Evolutionary conservation across 148 eudicot species (phyloP).

Genomic region (Linanthus parryae): DNA sequence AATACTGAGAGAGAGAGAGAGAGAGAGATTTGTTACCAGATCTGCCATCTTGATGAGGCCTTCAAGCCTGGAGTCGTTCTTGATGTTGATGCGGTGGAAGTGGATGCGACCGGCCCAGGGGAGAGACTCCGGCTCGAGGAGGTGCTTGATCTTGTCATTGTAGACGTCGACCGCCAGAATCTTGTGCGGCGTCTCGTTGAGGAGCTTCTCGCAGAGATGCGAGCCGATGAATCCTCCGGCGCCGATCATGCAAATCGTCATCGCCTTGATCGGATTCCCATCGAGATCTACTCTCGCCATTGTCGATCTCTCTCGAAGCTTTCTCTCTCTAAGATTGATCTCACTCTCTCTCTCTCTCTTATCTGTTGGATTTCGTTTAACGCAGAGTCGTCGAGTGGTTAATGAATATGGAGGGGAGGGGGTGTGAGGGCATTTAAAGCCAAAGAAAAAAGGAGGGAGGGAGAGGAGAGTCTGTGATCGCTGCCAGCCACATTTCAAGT

Average conservation of each 20-base stretch:
- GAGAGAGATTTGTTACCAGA: constrained; percentile 41
- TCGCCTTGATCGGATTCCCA: constrained; percentile 58
- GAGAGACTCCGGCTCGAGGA: constrained; percentile 53
- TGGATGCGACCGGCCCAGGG: constrained; percentile 71
- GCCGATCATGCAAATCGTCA: constrained; percentile 94
- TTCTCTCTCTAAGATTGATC: constrained; percentile 1
- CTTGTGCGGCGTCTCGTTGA: constrained; percentile 82
- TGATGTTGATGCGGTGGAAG: constrained; percentile 86
- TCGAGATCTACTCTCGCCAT: constrained; percentile 85
- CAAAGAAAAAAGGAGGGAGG: no score
- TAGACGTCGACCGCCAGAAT: constrained; percentile 94
- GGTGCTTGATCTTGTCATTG: constrained; percentile 93
- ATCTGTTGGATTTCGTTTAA: no score
- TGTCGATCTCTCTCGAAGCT: constrained; percentile 8
- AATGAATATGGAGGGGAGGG: no score
- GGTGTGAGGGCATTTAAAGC: no score
- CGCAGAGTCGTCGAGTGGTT: no score
- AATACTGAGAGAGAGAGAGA: background rate
- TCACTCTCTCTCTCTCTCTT: no score
- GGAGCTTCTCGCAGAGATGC: constrained; percentile 86
- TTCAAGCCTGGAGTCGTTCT: constrained; percentile 94
- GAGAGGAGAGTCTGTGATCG: no score
- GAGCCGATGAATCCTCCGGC: constrained; percentile 99
- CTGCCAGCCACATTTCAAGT: no score
- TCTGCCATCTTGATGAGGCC: constrained; percentile 94